These are phyloP conservation scores for Colletotrichum tropicale DNA, from an alignment of 2,329 filamentous ascomycete genomes.

Conservation along the genomic window DNA sequence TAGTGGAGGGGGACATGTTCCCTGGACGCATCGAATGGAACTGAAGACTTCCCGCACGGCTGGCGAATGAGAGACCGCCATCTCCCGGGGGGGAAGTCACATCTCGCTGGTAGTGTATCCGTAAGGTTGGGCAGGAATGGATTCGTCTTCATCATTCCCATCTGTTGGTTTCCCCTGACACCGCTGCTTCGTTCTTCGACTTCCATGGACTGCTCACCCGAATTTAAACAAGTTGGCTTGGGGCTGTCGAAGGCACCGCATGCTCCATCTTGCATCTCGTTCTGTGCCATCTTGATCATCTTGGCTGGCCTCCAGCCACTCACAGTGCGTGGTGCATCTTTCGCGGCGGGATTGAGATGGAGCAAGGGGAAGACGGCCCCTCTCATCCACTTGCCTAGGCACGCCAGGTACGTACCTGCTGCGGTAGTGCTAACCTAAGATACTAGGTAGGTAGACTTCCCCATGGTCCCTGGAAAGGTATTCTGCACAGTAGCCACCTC, in stretches of 20 bases:
- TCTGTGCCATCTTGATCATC: neutral
- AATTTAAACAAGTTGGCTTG: neutral
- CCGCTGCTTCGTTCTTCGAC: neutral
- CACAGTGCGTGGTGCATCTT: neutral
- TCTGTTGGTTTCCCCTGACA: neutral
- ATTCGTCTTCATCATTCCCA: neutral
- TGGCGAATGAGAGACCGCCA: neutral
- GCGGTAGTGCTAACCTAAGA: neutral
- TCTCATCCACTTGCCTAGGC: neutral
- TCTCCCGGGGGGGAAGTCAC: neutral
- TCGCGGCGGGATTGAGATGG: neutral
- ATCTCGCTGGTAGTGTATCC: neutral
- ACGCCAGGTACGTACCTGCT: neutral
- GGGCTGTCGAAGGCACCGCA: neutral
- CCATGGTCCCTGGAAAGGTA: neutral
- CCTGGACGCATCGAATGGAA: neutral
- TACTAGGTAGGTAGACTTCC: neutral
- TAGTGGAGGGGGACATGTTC: neutral
- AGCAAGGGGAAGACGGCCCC: neutral
- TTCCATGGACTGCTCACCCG: neutral
- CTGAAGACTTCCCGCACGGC: neutral
- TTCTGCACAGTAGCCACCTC: neutral
- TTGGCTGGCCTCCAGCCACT: neutral
- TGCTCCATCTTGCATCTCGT: neutral
- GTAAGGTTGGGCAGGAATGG: neutral